Conservation (phyloP, 495 filamentous ascomycete genomes). For the Neurospora sp. region DNA sequence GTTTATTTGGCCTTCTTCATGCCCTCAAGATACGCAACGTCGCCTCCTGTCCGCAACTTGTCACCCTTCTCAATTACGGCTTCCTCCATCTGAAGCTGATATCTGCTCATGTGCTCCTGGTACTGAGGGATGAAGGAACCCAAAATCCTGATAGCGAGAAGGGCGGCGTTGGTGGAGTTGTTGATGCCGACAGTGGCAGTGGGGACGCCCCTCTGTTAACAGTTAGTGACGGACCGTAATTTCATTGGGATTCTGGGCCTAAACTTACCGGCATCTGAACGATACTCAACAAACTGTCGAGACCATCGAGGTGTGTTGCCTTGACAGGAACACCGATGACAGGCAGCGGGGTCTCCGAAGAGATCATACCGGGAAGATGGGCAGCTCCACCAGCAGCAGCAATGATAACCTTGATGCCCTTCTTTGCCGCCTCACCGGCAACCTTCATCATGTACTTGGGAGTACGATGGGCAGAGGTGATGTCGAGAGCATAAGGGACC, state of each 20-base stretch:
- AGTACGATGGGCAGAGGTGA: conserved; percentile 92
- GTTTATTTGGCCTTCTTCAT: conserved; percentile 12
- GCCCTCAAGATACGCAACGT: conserved; percentile 50
- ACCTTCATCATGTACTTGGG: conserved; percentile 73
- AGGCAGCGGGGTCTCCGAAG: conserved; percentile 75
- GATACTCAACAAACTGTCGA: conserved; percentile 83
- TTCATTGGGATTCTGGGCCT: conserved; percentile 1
- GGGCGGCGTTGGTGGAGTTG: conserved; percentile 85
- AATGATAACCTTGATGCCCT: conserved; percentile 82
- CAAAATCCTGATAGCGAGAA: conserved; percentile 78
- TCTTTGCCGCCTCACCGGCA: conserved; percentile 53
- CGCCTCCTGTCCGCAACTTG: conserved; percentile 56
- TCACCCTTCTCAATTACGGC: conserved; percentile 56
- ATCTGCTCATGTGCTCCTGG: conserved; percentile 53
- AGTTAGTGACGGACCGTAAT: neutral
- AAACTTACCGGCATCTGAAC: conserved; percentile 71
- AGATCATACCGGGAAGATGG: conserved; percentile 86
- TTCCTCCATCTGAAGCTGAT: conserved; percentile 52
- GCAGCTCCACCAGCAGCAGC: conserved; percentile 90
- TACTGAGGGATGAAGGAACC: conserved; percentile 53
- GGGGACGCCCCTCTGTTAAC: conserved; percentile 52
- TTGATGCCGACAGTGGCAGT: conserved; percentile 88
- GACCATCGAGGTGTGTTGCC: conserved; percentile 73
- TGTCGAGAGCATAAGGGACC: conserved; percentile 66
- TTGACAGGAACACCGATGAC: conserved; percentile 91